Evolutionary conservation across 1,139 yeast species (phyloP).

Genomic region (Candida labiduridarum): DNA sequence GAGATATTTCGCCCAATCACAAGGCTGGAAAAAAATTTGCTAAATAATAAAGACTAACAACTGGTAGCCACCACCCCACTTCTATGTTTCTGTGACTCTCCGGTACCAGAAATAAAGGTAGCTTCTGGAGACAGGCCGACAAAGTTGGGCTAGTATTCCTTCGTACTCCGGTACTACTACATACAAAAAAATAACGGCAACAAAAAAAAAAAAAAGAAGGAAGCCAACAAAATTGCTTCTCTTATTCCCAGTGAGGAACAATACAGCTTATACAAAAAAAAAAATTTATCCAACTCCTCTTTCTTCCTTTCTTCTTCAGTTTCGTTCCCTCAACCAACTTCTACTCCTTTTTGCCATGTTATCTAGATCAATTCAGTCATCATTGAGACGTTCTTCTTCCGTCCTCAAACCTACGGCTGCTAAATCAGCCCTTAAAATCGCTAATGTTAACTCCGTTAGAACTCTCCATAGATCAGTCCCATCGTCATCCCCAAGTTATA

Average conservation of each 20-base stretch:
- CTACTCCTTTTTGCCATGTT: slow-evolving; percentile 13
- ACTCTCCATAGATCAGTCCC: slow-evolving; percentile 12
- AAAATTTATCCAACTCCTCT: slow-evolving; percentile 1
- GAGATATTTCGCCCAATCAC: no score
- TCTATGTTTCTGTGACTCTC: no score
- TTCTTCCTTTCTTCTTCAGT: neutral
- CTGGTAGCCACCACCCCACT: no score
- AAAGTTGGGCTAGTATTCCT: no score
- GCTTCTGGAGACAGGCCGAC: no score
- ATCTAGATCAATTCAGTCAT: slow-evolving; percentile 19
- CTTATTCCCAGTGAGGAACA: neutral
- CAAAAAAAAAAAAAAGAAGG: neutral
- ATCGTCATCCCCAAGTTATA: slow-evolving; percentile 1
- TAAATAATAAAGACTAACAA: no score
- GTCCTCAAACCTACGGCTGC: slow-evolving; percentile 9
- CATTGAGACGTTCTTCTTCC: slow-evolving; percentile 17
- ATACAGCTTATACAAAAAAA: slow-evolving; percentile 1
- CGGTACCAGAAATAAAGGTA: no score
- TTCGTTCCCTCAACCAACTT: slow-evolving; percentile 1
- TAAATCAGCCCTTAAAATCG: slow-evolving; percentile 12
- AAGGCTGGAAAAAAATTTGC: no score
- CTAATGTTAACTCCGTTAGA: slow-evolving; percentile 14
- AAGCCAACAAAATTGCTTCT: slow-evolving; percentile 1
- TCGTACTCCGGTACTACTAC: no score
- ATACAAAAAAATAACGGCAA: neutral